phyloP scores from a whole-genome alignment of 768 basidiomycete genomes.

The Leccinum fibrillosum region DNA sequence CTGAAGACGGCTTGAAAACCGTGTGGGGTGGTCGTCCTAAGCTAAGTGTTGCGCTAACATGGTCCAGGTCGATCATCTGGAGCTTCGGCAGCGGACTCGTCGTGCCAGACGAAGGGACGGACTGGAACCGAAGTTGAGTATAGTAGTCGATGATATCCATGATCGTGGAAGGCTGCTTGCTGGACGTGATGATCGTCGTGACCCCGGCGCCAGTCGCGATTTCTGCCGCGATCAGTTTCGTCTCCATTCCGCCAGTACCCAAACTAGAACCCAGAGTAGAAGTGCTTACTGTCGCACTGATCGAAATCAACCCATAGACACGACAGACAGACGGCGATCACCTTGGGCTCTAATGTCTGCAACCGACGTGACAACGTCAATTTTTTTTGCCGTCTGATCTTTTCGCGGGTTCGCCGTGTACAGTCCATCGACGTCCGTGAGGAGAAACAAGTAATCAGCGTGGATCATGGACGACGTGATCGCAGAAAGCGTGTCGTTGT shows the following conservation, averaged over 20 bases:
- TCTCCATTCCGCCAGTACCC: slow-evolving; percentile 99
- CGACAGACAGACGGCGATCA: slow-evolving; percentile 27
- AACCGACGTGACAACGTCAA: slow-evolving; percentile 82
- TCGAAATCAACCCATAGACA: background rate
- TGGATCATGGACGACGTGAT: slow-evolving; percentile 98
- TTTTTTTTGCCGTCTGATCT: slow-evolving; percentile 75
- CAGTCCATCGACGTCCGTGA: slow-evolving; percentile 95
- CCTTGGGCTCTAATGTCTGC: slow-evolving; percentile 79
- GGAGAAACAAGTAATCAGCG: slow-evolving; percentile 93
- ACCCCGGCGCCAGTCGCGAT: slow-evolving; percentile 95
- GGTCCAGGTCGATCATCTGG: slow-evolving; percentile 23
- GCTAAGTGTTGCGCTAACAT: slow-evolving; percentile 19
- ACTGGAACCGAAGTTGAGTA: slow-evolving; percentile 37
- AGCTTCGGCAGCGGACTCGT: slow-evolving; percentile 26
- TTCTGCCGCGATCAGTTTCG: slow-evolving; percentile 97
- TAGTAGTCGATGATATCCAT: slow-evolving; percentile 82
- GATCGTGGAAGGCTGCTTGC: slow-evolving; percentile 72
- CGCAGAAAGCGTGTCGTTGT: slow-evolving; percentile 97
- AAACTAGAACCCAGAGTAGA: slow-evolving; percentile 88
- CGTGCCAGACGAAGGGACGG: slow-evolving; percentile 34
- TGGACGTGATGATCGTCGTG: slow-evolving; percentile 85
- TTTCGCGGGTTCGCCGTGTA: slow-evolving; percentile 95
- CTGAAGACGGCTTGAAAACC: slow-evolving; percentile 69
- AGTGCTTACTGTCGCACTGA: slow-evolving; percentile 67
- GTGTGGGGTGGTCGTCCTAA: slow-evolving; percentile 76